Base-by-base conservation (phyloP, 2,329 filamentous ascomycete species). In the Davidsoniella virescens region DNA sequence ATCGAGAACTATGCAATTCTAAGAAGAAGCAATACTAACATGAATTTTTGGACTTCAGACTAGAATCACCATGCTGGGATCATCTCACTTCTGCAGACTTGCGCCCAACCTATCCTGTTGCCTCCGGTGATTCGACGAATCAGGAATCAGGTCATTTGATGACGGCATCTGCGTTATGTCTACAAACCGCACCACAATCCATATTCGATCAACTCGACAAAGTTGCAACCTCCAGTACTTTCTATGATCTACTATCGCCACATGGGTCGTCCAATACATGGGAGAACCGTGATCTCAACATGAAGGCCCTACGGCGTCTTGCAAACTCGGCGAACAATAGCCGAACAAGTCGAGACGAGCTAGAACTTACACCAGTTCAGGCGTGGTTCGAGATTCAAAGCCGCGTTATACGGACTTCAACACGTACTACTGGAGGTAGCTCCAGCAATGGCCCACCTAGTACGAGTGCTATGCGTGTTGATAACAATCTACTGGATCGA, bases 341-440 rank as follows among this genome's bases (percentile, higher is more conserved):
- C 40, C 47, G 16, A 7, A 37, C 23, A 7, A 36, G 26, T 16
- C 26, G 44, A 14, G 20, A 48, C 17, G 49, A 44, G n/a, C 16
- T 50, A 3, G 52, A 53, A 25, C 23, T 53, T 23, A 53, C 52
- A 5, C 52, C 52, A 3, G 48, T 48, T 2, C 52, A 53, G 41
- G 52, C 52, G 7, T 53, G 52, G 52, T 53, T 53, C 36, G 52
- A 53, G 25, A n/a, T 53, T 16, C 47, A 53, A 25, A 16, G 17
- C 5, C 16, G 25, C 17, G 26, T 52, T 14, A 42, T 52, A 29
- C 23, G 47, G 36, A 41, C 36, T 6, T 33, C 42, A 36, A 16
- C 42, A 36, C 23, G 29, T 18, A 5, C 39, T 10, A n/a, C 46
- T 20, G 29, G 9, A 33, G 12, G 29, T 33, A 33, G 12, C 6